These are phyloP conservation scores for Boletus vinaceobasis DNA, from an alignment of 768 basidiomycete species.

Conservation along the genomic window DNA sequence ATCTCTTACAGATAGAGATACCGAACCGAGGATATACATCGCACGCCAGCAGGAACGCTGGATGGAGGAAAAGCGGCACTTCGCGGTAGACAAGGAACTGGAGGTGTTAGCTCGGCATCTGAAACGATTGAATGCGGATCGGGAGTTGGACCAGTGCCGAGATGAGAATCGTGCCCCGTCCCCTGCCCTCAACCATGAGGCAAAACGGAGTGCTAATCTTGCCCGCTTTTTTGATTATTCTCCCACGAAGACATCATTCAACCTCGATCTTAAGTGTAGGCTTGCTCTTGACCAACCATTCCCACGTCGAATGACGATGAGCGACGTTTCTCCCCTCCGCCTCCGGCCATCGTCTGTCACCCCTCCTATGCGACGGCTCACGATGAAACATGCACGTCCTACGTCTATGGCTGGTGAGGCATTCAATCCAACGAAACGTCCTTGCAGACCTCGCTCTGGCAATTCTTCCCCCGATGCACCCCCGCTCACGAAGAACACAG, in stretches of 20 bases:
- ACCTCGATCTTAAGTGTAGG: constrained; percentile 31
- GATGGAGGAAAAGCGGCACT: constrained; percentile 47
- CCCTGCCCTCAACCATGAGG: constrained; percentile 23
- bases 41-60: constrained; percentile 46
- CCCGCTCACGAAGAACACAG: constrained; percentile 18
- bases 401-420: constrained; percentile 25
- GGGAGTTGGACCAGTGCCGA: constrained; percentile 7
- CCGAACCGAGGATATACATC: constrained; percentile 37
- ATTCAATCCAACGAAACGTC: constrained; percentile 29
- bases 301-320: constrained; percentile 35
- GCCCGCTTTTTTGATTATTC: constrained; percentile 37
- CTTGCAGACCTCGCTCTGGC: constrained; percentile 22
- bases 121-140: constrained; percentile 29
- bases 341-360: constrained; percentile 30
- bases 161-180: constrained; percentile 15
- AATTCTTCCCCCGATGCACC: constrained; percentile 15
- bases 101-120: constrained; percentile 37
- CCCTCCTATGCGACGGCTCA: constrained; percentile 25
- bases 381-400: constrained; percentile 26
- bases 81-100: constrained; percentile 36
- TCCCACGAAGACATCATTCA: constrained; percentile 32
- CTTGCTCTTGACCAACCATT: constrained; percentile 26
- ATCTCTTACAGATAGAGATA: constrained; percentile 36
- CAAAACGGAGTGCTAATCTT: constrained; percentile 36
- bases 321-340: constrained; percentile 34